Conservation (phyloP, 192 early-diverging fungal species). For the Phlyctochytrium arcticum region DNA sequence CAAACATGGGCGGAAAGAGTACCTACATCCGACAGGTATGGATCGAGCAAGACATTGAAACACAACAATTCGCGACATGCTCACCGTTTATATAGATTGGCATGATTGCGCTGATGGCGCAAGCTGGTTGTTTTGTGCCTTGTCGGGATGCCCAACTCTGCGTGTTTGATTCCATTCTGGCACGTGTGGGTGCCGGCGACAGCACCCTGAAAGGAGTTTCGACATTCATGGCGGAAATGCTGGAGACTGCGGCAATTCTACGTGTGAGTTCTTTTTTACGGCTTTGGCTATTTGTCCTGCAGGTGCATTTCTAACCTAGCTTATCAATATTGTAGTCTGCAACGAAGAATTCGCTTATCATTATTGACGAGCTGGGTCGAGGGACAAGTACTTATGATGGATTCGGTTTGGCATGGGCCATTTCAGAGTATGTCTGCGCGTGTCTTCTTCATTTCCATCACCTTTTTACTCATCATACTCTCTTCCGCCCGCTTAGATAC, state of each 20-base stretch:
- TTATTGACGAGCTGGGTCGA: constrained; percentile 93
- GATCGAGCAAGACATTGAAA: no score
- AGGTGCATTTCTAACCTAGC: no score
- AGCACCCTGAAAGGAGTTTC: constrained; percentile 89
- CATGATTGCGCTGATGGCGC: constrained; percentile 90
- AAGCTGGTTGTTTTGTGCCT: constrained; percentile 91
- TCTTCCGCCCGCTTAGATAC: no score
- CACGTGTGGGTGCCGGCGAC: constrained; percentile 92
- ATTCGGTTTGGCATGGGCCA: constrained; percentile 96
- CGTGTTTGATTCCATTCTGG: constrained; percentile 84
- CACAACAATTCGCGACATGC: no score
- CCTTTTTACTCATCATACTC: constrained; percentile 2
- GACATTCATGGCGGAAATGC: constrained; percentile 86
- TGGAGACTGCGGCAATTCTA: constrained; percentile 79
- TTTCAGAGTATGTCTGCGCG: constrained; percentile 70
- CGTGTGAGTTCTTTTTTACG: constrained; percentile 49
- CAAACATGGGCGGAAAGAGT: constrained; percentile 99
- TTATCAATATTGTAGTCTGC: constrained; percentile 70
- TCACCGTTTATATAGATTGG: constrained; percentile 66
- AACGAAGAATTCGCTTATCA: constrained; percentile 63
- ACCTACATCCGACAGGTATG: constrained; percentile 90
- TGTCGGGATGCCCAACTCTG: constrained; percentile 65
- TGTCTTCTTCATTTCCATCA: background rate
- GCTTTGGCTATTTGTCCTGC: no score
- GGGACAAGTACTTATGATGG: constrained; percentile 99